Conservation (phyloP, 176 grass and related monocot genomes). For the Poa annua region DNA sequence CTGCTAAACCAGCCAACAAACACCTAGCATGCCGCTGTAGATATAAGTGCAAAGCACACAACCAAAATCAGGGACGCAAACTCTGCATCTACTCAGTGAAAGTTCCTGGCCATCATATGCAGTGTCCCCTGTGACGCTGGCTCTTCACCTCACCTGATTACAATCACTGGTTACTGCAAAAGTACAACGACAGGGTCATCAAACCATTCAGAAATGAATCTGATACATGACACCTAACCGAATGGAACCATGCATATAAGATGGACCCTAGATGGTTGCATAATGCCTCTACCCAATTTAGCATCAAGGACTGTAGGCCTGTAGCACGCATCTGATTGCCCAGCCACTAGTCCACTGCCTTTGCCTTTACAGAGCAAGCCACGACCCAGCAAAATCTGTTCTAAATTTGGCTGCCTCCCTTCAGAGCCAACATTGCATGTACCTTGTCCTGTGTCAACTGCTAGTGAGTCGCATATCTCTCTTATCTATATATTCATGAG, state of each 20-base stretch:
- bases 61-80: slow-evolving; percentile 17
- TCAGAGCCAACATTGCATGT: slow-evolving; percentile 6
- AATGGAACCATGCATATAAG: slow-evolving; percentile 26
- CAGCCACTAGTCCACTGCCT: slow-evolving; percentile 14
- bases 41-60: slow-evolving; percentile 23
- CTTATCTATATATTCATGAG: slow-evolving; percentile 29
- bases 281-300: slow-evolving; percentile 31
- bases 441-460: slow-evolving; percentile 44
- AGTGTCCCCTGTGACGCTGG: slow-evolving; percentile 8
- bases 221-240: not conserved
- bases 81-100: slow-evolving; percentile 8
- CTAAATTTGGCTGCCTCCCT: slow-evolving; percentile 43
- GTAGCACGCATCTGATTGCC: too few relatives aligned
- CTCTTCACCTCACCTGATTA: not conserved
- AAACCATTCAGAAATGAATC: not conserved
- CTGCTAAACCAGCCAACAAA: slow-evolving; percentile 16
- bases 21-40: too few relatives aligned
- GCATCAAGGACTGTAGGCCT: slow-evolving; percentile 29
- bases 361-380: slow-evolving; percentile 14
- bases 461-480: slow-evolving; percentile 23
- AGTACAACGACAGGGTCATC: not conserved
- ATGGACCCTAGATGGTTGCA: slow-evolving; percentile 8
- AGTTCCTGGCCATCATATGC: not conserved
- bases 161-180: not conserved
- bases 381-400: slow-evolving; percentile 36